These are phyloP conservation scores for Cercospora sp. DNA, from an alignment of 2,329 filamentous ascomycete species.

Conservation along the genomic window DNA sequence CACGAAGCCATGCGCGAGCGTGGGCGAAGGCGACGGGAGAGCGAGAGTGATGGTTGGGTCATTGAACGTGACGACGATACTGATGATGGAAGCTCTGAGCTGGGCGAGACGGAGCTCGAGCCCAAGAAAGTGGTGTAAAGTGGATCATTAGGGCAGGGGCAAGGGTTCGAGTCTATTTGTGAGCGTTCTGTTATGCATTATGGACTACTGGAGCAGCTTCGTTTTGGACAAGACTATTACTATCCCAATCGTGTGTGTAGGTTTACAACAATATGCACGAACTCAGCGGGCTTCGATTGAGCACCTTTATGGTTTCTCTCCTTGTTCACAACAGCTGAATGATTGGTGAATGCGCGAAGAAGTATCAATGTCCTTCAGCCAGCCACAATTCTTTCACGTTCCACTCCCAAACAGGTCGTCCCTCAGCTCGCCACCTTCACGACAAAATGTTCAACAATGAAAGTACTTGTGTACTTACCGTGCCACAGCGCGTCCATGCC, in stretches of 20 bases:
- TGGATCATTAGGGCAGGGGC: background rate
- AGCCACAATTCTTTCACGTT: background rate
- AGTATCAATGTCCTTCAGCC: background rate
- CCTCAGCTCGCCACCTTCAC: background rate
- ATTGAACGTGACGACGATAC: slow-evolving; percentile 29
- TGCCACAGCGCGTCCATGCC: background rate
- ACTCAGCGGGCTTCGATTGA: background rate
- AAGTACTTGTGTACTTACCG: background rate
- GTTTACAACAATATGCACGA: background rate
- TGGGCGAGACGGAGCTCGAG: slow-evolving; percentile 20
- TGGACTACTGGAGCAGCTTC: background rate
- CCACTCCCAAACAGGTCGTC: background rate
- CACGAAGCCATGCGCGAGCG: slow-evolving; percentile 79
- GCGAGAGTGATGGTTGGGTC: slow-evolving; percentile 31
- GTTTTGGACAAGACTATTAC: background rate
- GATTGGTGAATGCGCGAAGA: too few relatives aligned
- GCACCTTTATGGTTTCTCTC: background rate
- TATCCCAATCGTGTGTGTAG: background rate
- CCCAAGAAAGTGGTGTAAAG: slow-evolving; percentile 29
- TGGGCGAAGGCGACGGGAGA: slow-evolving; percentile 59
- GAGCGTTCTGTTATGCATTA: slow-evolving; percentile 5
- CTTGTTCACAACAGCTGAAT: too few relatives aligned
- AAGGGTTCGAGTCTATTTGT: background rate
- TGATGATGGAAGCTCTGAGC: slow-evolving; percentile 19
- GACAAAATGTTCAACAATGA: background rate